These are phyloP conservation scores for Balamuthia mandrillaris DNA, from an alignment of 208 protist genomes.

Conservation along the genomic window DNA sequence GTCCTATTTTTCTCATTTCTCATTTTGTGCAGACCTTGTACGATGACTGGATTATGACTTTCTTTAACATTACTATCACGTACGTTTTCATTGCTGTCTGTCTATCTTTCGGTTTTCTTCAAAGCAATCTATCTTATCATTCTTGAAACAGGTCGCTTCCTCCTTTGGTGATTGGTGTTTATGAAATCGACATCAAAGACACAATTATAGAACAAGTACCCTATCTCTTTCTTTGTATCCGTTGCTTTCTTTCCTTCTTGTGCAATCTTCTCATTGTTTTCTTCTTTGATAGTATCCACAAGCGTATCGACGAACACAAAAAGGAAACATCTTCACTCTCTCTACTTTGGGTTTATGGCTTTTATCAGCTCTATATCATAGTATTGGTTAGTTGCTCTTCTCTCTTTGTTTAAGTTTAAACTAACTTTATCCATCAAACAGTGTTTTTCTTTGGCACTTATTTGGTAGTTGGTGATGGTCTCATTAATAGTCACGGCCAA, in stretches of 20 bases:
- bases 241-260: neutral
- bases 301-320: neutral
- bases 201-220: neutral
- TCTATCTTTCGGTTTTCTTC: too few relatives aligned
- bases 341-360: neutral
- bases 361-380: neutral
- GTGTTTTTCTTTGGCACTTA: slow-evolving; percentile 11
- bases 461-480: neutral
- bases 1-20: neutral
- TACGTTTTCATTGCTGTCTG: too few relatives aligned
- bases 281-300: neutral
- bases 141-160: too few relatives aligned
- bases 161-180: slow-evolving; percentile 67
- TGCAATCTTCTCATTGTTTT: neutral
- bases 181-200: slow-evolving; percentile 63
- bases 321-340: neutral
- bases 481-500: neutral
- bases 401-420: neutral
- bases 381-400: neutral
- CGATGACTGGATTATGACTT: slow-evolving; percentile 38
- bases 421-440: neutral
- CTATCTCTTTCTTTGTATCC: neutral
- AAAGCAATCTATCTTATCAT: too few relatives aligned
- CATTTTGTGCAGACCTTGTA: slow-evolving; percentile 52
- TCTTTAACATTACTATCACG: slow-evolving; percentile 80